Base-by-base conservation (phyloP, 2,329 filamentous ascomycete species). In the Fusarium nygamai region DNA sequence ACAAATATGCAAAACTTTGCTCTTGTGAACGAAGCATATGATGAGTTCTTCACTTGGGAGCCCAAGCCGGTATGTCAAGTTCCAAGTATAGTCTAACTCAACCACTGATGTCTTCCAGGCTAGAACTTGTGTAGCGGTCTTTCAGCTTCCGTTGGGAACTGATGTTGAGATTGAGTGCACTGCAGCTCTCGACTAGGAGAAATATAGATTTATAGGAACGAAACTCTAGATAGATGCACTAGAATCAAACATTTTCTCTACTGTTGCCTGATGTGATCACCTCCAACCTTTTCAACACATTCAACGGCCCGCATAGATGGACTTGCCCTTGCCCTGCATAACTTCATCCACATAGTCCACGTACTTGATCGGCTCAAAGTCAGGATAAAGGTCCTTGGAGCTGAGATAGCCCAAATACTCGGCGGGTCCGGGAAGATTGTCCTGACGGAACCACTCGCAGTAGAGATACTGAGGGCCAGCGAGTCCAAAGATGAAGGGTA, bases 141-240 rank as follows among this genome's bases (percentile, higher is more conserved):
- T 93, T 82, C 88, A 92, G 80, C 83, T 95, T 74, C 93, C 92
- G 3, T 88, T 92, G 78, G 88, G 89, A 17, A 92, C 92, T 8
- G 89, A 92, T 66, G 90, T 95, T 14, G 93, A 94, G 85, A 93
- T 95, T 79, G 92, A 95, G 84, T 92, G 90, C 80, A 91, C 92
- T 13, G 78, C 78, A 13, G 57, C 38, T 27, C 38, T 70, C 8
- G 24, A 64, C 31, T 50, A 46, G n/a, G 24, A 31, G 11, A 22
- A 22, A 20, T 11, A 13, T 14, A 16, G 19, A n/a, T 31, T 9
- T 29, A 59, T 38, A 31, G 24, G 8, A 51, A 38, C 22, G 16
- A 20, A 20, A 36, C 22, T 38, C n/a, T 20, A 31, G 11, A 62
- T 24, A 20, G 36, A 34, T 38, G 11, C 19, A 43, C 38, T 38